Base-by-base conservation (phyloP, 2,329 filamentous ascomycete species). In the Ceratocystis ficicola region DNA sequence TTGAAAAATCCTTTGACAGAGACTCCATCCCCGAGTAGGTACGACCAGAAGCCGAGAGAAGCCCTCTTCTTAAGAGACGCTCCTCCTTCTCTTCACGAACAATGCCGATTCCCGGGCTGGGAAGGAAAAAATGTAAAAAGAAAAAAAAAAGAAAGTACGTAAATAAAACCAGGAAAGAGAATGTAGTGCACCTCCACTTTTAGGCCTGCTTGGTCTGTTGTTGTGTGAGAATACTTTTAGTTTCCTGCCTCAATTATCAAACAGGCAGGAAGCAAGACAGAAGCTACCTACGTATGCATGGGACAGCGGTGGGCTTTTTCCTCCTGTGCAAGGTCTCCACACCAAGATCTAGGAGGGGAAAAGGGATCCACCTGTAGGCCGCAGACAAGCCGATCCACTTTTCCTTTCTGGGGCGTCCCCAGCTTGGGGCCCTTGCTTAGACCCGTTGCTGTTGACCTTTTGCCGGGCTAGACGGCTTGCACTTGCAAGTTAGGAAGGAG, bases 181-280 rank as follows among this genome's bases (percentile, higher is more conserved):
- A 28, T 17, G 2, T 5, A 32, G 2, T 6, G 52, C 25, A n/a
- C 1, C 10, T n/a, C 25, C 52, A 20, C 28, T 36, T 7, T 59
- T 36, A 12, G 17, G 25, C 8, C 3, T 12, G 20, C 3, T 52
- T n/a, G 5, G 8, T 8, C 22, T 20, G 46, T 12, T 57, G 52
- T 57, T 57, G 22, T 57, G 52, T 59, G 52, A 59, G 25, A 3
- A 59, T 59, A 59, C 52, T 59, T 59, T 59, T 59, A 30, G 20
- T 2, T 30, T 59, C 52, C 28, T 59, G 52, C 28, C 17, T 17
- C 50, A 59, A 59, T 17, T 12, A 57, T 15, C 52, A 57, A 57
- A 30, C 25, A 50, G n/a, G 17, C 46, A 55, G 22, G 8, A 30
- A 55, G 20, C 17, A 30, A 25, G n/a, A 8, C 5, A 30, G 50